Base-by-base conservation (phyloP, 306 rosid genomes). In the Mimosa bimucronata region DNA sequence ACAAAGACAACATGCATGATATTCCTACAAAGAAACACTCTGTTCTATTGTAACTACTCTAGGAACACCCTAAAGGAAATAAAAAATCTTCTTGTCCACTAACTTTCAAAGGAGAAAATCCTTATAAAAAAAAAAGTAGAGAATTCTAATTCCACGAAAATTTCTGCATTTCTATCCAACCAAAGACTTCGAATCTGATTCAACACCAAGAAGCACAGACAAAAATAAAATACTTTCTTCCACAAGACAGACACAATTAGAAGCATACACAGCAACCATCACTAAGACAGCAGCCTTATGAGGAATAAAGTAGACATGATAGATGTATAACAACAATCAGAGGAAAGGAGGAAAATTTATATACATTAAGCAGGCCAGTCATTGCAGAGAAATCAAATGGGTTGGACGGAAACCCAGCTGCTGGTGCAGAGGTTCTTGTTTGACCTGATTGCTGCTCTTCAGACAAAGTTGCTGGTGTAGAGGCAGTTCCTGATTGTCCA, bases 351-450 rank as follows among this genome's bases (percentile, higher is more conserved):
- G 75, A 0, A 40, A 64, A 70, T 28, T 14, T 40, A 66, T 80
- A 30, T 91, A 96, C 99, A 96, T 93, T 96, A 81, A 96, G 98
- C 83, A 96, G 87, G 80, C 98, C 97, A 79, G 82, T 75, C 98
- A 96, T 96, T 23, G 90, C 92, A 26, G 98, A 93, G 81, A 96
- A 96, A 91, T 96, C 99, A 82, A 96, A 96, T 75, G 98, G 97
- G 81, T 90, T 91, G 62, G 84, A 41, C 31, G 92, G 86, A 73
- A 88, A 55, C 40, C 90, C 94, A 71, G 89, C 28, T 73, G 86
- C 89, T n/a, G 91, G 86, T 50, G 87, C 82, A 85, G 98, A 64
- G 45, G 84, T 3, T 58, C 83, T 81, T 76, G 73, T 66, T 44
- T 75, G 86, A 78, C 82, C 89, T 0, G 91, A 60, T 61, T 78